Base-by-base conservation (phyloP, 2,329 filamentous ascomycete species). In the Fusarium multiceps region DNA sequence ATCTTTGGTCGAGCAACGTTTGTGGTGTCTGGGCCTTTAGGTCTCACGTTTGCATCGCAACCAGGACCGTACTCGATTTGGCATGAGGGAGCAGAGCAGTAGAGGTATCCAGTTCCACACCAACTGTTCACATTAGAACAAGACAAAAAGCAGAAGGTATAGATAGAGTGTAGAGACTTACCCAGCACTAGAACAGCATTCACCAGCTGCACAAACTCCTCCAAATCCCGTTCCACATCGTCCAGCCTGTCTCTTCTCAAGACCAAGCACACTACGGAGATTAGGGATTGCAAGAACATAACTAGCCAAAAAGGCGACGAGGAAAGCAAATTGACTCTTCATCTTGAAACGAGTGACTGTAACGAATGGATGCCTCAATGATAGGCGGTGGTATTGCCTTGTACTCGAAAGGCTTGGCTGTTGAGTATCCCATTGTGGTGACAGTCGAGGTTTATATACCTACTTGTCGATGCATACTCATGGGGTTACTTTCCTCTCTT, bases 81-180 rank as follows among this genome's bases (percentile, higher is more conserved):
- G 74, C 89, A 91, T 55, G 88, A 85, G 4, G 89, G 89, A 21
- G 88, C 85, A 30, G 83, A 82, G 78, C 89, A 91, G 77, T 89
- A 88, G 3, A 86, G 83, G 13, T 75, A 75, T 6, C 80, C 82
- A n/a, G 76, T 82, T 51, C 87, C 88, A 66, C 87, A 89, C 82
- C 85, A 89, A 45, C 84, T 86, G 14, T n/a, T n/a, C n/a, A n/a
- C n/a, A n/a, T n/a, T n/a, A n/a, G n/a, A n/a, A n/a, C n/a, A n/a
- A n/a, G n/a, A n/a, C n/a, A n/a, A n/a, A n/a, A n/a, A n/a, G n/a
- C n/a, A n/a, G n/a, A n/a, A n/a, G n/a, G n/a, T n/a, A n/a, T n/a
- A n/a, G n/a, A n/a, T n/a, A n/a, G n/a, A n/a, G n/a, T n/a, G n/a
- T n/a, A n/a, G n/a, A n/a, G n/a, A n/a, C 76, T 70, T 72, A 83